Percentiles rank a stretch among this genome's conserved stretches.
These are phyloP conservation scores for Xylariaceae sp. DNA, from an alignment of 2,329 filamentous ascomycete species.

Conservation along the genomic window DNA sequence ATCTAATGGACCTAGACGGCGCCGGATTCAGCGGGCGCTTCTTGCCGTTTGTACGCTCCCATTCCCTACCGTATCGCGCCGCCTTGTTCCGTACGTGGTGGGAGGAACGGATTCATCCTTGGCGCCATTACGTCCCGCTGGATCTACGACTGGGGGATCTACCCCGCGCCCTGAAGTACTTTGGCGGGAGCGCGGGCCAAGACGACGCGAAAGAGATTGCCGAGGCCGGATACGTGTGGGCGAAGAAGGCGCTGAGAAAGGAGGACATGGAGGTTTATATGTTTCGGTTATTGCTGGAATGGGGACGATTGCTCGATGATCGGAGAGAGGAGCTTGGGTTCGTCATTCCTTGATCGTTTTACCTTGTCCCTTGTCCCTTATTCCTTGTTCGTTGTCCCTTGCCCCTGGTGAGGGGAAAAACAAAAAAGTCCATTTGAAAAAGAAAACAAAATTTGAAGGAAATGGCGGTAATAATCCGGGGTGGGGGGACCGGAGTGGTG, in stretches of 20 bases:
- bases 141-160: constrained; percentile 38
- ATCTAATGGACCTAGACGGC: constrained; percentile 56
- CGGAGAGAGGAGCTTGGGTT: constrained; percentile 35
- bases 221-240: constrained; percentile 48
- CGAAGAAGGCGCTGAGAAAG: constrained; percentile 45
- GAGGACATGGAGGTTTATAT: constrained; percentile 57
- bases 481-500: too few species aligned
- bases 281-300: constrained; percentile 47
- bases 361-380: not conserved
- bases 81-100: constrained; percentile 62
- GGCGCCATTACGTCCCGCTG: constrained; percentile 60
- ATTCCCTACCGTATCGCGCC: constrained; percentile 51
- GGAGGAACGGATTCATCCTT: constrained; percentile 53
- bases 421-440: too few species aligned
- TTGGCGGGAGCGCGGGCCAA: constrained; percentile 19
- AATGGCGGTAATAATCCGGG: too few species aligned
- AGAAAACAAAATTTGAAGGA: too few species aligned
- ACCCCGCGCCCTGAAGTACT: constrained; percentile 27
- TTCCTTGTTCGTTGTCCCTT: not conserved
- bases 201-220: constrained; percentile 46
- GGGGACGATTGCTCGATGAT: constrained; percentile 39
- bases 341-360: not conserved
- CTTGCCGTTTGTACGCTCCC: constrained; percentile 45
- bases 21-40: constrained; percentile 46
- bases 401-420: too few species aligned